Evolutionary conservation across 2,329 filamentous ascomycete genomes (phyloP), one percentile per base, ranked within the genome.

Genomic region (Fusarium sacchari): DNA sequence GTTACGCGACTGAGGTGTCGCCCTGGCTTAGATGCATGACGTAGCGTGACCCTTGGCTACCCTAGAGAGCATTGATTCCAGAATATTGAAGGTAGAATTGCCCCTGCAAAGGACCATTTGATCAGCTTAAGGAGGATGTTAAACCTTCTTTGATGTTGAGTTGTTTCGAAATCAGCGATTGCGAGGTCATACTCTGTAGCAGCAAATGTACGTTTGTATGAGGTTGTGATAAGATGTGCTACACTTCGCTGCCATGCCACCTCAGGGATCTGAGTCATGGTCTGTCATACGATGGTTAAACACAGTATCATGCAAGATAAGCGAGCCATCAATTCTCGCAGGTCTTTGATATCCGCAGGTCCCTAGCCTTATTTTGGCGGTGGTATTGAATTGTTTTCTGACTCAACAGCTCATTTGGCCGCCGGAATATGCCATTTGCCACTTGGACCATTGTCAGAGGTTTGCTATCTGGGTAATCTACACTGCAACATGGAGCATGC

Each of bases 171-270:
- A 22, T 13, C 7, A n/a, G 7, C 40, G 14, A 6, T 15, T 40
- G 7, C 11, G 1, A 24, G 2, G n/a, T n/a, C n/a, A n/a, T n/a
- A n/a, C n/a, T 11, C 11, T 10, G 7, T 13, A 14, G 22, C 7
- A 6, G 6, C 5, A n/a, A 6, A 11, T n/a, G 4, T 24, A 42
- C 1, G 7, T 6, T 17, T 5, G 17, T 6, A n/a, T 5, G 17
- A 10, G 22, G 9, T 42, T 7, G 10, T 4, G 7, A 15, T 6
- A 42, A 15, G 18, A 24, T 22, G 8, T 5, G 1, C 22, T n/a
- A n/a, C 5, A 3, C 20, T 15, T 28, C 2, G 17, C 3, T 9
- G 3, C 12, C 5, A 36, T 17, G 10, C 28, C 14, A 37, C 6
- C 0, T 3, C 17, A 24, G 6, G 12, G 17, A 6, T 20, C 24